Evolutionary conservation across 495 filamentous ascomycete genomes (phyloP), one percentile per base, ranked within the genome.

Genomic region (Penicillium alfredii): DNA sequence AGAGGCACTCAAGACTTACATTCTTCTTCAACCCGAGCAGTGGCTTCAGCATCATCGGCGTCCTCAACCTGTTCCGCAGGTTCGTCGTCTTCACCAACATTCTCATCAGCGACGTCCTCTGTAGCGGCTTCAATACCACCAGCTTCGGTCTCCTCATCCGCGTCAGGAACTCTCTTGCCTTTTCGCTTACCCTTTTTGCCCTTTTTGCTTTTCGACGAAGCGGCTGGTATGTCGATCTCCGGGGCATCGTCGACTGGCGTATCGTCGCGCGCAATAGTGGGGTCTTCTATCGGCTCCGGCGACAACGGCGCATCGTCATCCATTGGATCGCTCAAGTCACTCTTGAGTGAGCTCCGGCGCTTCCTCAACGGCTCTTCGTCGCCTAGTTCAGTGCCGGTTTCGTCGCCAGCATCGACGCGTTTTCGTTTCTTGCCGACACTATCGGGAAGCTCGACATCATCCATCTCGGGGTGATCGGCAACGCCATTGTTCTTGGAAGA

Each of bases 1-100:
- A 33, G 11, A 11, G 6, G 30, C 16, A 10, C 14, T 25, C n/a
- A 12, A 29, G 22, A 65, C 82, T 61, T 74, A 89, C 84, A 66
- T 61, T 88, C 85, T 80, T 94, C 87, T 51, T 69, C 68, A 1
- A 46, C 33, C 40, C 59, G 62, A 7, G 66, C 57, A 18, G 59
- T 41, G 6, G 55, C 55, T 26, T 69, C 66, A 17, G 58, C 54
- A 33, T 69, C 66, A 35, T 66, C 59, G 13, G 38, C 56, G 25
- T 67, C 63, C 19, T 71, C 67, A 14, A 41, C 64, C 5, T 50
- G 60, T 40, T 72, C 69, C 14, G 49, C 58, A 13, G 51, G 40
- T 40, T 63, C 63, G 18, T 73, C 72, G 17, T 72, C 73, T 42
- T 74, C 72, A 19, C 46, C 63, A 22, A 60, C 40, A 24, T 51